phyloP scores from a whole-genome alignment of 345 rosid species.

The Streptanthus diversifolius region DNA sequence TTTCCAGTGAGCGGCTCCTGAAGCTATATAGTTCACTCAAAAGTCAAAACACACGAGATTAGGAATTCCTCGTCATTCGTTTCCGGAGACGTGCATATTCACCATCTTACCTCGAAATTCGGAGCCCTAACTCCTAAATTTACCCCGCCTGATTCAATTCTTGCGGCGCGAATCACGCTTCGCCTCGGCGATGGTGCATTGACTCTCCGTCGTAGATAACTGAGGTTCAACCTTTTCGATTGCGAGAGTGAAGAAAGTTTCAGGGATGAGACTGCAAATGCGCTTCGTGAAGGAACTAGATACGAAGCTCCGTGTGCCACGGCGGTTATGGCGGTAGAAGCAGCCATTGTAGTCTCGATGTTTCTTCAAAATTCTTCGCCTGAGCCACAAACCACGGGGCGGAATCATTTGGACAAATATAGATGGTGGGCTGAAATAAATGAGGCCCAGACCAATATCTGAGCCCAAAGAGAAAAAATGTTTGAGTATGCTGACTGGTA shows the following conservation, averaged over 20 bases:
- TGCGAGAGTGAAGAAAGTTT: conserved; percentile 19
- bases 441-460: neutral
- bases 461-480: neutral
- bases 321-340: conserved; percentile 31
- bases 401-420: neutral
- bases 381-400: conserved; percentile 3
- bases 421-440: neutral
- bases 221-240: conserved; percentile 21
- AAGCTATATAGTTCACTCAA: conserved; percentile 41
- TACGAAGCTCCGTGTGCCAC: conserved; percentile 22
- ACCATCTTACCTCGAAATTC: conserved; percentile 48
- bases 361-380: neutral
- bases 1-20: conserved; percentile 83
- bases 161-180: conserved; percentile 58
- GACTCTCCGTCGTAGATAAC: conserved; percentile 33
- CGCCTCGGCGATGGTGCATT: conserved; percentile 32
- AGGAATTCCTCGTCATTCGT: neutral
- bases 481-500: neutral
- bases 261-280: conserved; percentile 5
- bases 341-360: conserved; percentile 35
- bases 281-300: conserved; percentile 7
- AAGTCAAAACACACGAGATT: neutral
- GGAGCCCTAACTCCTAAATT: conserved; percentile 68
- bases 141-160: conserved; percentile 54
- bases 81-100: neutral